A percentile compares a stretch with the other conserved stretches of the same genome.
phyloP scores from a whole-genome alignment of 2,329 filamentous ascomycete species.

The Drechslerella dactyloides region DNA sequence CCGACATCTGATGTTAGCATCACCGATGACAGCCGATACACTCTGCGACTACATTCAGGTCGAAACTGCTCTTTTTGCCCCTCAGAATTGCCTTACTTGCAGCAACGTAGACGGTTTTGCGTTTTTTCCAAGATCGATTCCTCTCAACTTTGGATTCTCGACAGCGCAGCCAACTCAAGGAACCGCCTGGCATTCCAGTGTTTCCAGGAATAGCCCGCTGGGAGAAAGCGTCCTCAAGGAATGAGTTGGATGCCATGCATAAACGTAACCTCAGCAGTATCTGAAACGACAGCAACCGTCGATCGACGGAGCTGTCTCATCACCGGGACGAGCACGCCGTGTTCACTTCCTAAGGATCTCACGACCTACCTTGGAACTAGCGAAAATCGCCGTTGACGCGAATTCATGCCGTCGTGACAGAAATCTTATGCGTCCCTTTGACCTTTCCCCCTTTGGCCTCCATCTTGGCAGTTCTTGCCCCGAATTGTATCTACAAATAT shows the following conservation, averaged over 20 bases:
- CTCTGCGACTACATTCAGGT: constrained; percentile 2
- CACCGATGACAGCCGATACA: constrained; percentile 13
- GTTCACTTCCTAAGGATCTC: constrained; percentile 6
- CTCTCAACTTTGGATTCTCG: constrained; percentile 32
- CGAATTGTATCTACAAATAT: constrained; percentile 67
- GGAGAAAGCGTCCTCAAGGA: constrained; percentile 49
- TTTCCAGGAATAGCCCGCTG: constrained; percentile 13
- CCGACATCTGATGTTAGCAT: neutral
- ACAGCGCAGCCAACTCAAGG: constrained; percentile 2
- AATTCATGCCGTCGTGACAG: constrained; percentile 11
- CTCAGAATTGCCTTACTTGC: constrained; percentile 52
- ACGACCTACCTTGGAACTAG: constrained; percentile 22
- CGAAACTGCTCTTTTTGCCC: constrained; percentile 8
- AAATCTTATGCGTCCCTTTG: constrained; percentile 52
- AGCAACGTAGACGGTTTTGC: constrained; percentile 37
- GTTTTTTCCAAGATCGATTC: constrained; percentile 6
- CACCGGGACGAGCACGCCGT: constrained; percentile 25
- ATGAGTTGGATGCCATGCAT: constrained; percentile 37
- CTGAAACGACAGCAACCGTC: constrained; percentile 42
- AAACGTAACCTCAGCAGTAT: constrained; percentile 50
- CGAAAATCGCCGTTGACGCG: constrained; percentile 8
- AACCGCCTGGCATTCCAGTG: constrained; percentile 40
- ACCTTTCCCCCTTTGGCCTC: constrained; percentile 60
- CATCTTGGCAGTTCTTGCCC: constrained; percentile 82
- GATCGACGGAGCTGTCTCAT: constrained; percentile 41